A percentile compares a stretch with the other conserved stretches of the same genome.
phyloP scores from a whole-genome alignment of 345 rosid genomes.

The Pseudoturritis turrita region DNA sequence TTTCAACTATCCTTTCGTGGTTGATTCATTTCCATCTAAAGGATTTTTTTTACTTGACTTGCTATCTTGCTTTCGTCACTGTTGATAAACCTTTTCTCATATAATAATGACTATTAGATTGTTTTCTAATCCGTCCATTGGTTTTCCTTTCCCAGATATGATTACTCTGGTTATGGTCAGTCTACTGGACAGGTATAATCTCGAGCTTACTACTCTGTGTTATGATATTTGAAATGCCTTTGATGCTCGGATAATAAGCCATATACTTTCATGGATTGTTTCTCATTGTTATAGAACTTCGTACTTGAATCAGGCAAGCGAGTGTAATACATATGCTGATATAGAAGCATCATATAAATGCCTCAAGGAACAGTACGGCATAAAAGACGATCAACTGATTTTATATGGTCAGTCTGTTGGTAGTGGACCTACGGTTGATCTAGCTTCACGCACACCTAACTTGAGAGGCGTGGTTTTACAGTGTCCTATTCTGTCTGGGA shows the following conservation, averaged over 20 bases:
- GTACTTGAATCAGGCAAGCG: constrained; percentile 67
- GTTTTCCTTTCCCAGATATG: constrained; percentile 52
- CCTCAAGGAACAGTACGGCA: constrained; percentile 69
- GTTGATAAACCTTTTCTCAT: neutral
- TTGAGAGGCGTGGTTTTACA: constrained; percentile 81
- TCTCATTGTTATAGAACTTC: neutral
- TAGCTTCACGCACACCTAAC: constrained; percentile 72
- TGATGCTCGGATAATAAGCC: neutral
- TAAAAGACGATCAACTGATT: constrained; percentile 74
- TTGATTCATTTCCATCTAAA: neutral
- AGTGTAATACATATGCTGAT: constrained; percentile 82
- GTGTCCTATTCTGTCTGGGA: constrained; percentile 87
- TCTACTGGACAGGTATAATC: constrained; percentile 82
- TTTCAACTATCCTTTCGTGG: neutral
- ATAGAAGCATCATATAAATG: constrained; percentile 77
- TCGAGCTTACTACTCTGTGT: neutral
- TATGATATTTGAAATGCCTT: neutral
- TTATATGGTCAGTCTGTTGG: constrained; percentile 94
- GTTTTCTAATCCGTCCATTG: neutral
- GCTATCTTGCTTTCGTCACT: neutral
- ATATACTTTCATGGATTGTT: neutral
- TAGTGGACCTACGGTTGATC: constrained; percentile 90
- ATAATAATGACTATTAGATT: neutral
- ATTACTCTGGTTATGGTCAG: constrained; percentile 96
- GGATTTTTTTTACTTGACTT: neutral